These are phyloP conservation scores for Aspergillus arachidicola DNA, from an alignment of 2,329 filamentous ascomycete genomes.

Conservation along the genomic window DNA sequence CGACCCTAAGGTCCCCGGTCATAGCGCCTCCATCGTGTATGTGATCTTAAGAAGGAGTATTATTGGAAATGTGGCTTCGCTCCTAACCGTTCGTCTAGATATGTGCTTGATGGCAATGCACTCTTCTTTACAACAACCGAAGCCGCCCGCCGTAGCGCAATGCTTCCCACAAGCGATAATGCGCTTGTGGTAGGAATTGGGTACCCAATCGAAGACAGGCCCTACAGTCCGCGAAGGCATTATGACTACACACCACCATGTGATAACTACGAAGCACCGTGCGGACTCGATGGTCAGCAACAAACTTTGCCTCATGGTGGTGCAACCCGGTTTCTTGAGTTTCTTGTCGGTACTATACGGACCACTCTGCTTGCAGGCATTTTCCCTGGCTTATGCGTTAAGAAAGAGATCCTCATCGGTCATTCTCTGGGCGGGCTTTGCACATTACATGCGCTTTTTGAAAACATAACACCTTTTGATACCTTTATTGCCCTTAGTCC, in stretches of 20 bases:
- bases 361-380: conserved; percentile 30
- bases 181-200: conserved; percentile 30
- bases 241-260: conserved; percentile 26
- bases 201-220: conserved; percentile 22
- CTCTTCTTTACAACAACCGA: conserved; percentile 30
- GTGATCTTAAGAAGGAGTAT: neutral
- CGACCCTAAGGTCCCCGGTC: conserved; percentile 1
- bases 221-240: conserved; percentile 24
- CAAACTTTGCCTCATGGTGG: conserved; percentile 38
- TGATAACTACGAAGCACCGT: conserved; percentile 23
- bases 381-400: conserved; percentile 34
- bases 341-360: conserved; percentile 44
- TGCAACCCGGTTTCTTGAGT: conserved; percentile 49
- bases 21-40: conserved; percentile 23
- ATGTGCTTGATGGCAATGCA: conserved; percentile 33
- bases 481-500: conserved; percentile 51
- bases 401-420: conserved; percentile 50
- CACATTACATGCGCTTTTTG: conserved; percentile 49
- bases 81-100: conserved; percentile 17
- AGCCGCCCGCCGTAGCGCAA: conserved; percentile 22
- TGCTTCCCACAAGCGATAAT: conserved; percentile 14
- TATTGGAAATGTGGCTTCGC: neutral
- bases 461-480: conserved; percentile 45
- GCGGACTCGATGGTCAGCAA: conserved; percentile 26
- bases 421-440: conserved; percentile 56